Evolutionary conservation across 1,284 basidiomycete genomes (phyloP), one percentile per base, ranked within the genome.

Genomic region (Ceratobasidium sp.): DNA sequence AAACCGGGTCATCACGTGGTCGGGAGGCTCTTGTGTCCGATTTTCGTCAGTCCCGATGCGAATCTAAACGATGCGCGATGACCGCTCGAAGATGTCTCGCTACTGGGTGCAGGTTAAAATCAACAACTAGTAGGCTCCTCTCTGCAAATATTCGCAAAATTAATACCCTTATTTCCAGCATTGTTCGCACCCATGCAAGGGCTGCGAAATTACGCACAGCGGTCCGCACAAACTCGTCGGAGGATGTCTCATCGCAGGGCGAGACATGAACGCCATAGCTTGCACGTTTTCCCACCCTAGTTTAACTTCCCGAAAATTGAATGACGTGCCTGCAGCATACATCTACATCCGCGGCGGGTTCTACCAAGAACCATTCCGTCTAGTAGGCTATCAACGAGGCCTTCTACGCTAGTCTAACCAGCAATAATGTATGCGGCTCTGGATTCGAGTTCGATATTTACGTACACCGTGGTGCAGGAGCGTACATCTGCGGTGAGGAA

Each of bases 291-390:
- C 85, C 82, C 30, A 35, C 27, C 10, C 48, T 12, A 27, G 14
- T 16, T 20, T 52, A 20, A 18, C n/a, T 6, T 52, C n/a, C 50
- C 14, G 16, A 18, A 18, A 46, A 12, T 46, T 12, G 16, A 8
- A 12, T 46, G 16, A 65, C 46, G 44, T 23, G 23, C 30, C 27
- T 62, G 48, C 81, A 77, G 97, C 97, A 41, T 99, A 99, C 89
- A 99, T 99, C 85, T 99, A 99, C 87, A 96, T 98, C 82, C 96
- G 98, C 81, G 97, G 97, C 82, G 97, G 99, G 86, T 99, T 99
- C 86, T 93, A 94, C 87, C 94, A 96, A 85, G 97, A 99, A 86
- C 96, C 96, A 1, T 90, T 92, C 7, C 96, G 89, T 99, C 60
- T 95, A 97, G 85, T 93, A 96, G 84, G 97, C 97, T 74, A 98